Conservation (phyloP, 176 grass and related monocot genomes). For the Aegilops umbellulata region DNA sequence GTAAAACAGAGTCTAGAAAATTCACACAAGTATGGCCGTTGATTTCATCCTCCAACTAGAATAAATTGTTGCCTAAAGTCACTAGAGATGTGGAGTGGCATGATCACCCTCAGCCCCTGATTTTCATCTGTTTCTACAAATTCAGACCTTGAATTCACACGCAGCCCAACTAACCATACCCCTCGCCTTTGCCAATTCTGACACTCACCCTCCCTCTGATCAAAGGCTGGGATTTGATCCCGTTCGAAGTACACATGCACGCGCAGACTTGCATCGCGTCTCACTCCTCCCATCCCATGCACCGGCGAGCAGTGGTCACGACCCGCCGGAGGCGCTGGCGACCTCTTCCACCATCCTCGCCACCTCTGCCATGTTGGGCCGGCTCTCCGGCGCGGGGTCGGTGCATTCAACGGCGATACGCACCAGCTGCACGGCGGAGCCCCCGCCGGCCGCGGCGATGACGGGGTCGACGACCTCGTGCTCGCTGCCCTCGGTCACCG, state of each 20-base stretch:
- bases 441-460: not conserved
- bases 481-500: slow-evolving; percentile 45
- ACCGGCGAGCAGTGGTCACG: not conserved
- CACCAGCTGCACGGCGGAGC: slow-evolving; percentile 33
- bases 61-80: not conserved
- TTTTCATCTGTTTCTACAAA: not conserved
- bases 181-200: not conserved
- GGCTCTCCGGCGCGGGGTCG: slow-evolving; percentile 31
- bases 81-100: not conserved
- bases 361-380: slow-evolving; percentile 43
- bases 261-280: not conserved
- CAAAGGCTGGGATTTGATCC: slow-evolving; percentile 23
- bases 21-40: slow-evolving; percentile 17
- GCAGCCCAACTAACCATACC: not conserved
- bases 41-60: slow-evolving; percentile 27
- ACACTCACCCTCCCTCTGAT: not conserved
- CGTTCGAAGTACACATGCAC: slow-evolving; percentile 4
- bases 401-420: slow-evolving; percentile 39
- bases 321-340: not conserved
- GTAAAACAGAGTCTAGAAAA: not conserved
- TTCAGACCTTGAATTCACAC: not conserved
- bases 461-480: slow-evolving; percentile 33
- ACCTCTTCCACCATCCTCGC: slow-evolving; percentile 60
- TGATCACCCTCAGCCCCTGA: not conserved
- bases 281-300: not conserved